Conservation (phyloP, 345 rosid species). For the Angophora floribunda region DNA sequence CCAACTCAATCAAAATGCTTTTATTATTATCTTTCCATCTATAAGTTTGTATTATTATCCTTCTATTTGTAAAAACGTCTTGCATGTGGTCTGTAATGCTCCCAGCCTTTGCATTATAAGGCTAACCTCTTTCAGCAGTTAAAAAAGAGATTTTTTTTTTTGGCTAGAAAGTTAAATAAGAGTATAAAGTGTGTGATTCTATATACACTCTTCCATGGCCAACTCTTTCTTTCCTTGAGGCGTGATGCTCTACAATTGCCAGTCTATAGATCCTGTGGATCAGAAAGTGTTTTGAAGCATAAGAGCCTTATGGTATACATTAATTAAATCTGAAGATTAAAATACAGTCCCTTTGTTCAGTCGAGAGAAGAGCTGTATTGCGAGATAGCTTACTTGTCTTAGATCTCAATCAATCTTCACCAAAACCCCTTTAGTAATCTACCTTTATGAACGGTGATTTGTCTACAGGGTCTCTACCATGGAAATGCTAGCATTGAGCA, state of each 20-base stretch:
- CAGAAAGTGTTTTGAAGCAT: not conserved
- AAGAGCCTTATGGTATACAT: not conserved
- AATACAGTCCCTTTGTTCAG: not conserved
- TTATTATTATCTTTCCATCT: fast-evolving
- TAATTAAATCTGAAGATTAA: not conserved
- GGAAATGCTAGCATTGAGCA: not conserved
- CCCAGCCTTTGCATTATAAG: not conserved
- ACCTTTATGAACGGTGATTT: not conserved
- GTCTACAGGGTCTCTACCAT: not conserved
- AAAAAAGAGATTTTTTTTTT: not conserved
- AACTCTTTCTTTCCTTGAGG: not conserved
- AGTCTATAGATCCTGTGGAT: not conserved
- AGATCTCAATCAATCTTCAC: not conserved
- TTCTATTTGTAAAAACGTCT: not conserved
- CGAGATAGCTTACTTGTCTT: not conserved
- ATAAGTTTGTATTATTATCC: too few species aligned
- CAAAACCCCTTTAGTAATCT: not conserved
- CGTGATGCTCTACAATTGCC: not conserved
- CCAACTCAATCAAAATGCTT: fast-evolving
- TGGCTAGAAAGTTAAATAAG: not conserved
- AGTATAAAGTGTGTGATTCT: not conserved
- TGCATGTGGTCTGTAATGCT: not conserved
- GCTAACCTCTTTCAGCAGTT: not conserved
- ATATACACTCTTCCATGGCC: not conserved
- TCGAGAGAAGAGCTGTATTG: not conserved